Percentiles rank a stretch among this genome's conserved stretches.
Evolutionary conservation across 2,329 filamentous ascomycete species (phyloP).

Genomic region (Phialocephala sp.): DNA sequence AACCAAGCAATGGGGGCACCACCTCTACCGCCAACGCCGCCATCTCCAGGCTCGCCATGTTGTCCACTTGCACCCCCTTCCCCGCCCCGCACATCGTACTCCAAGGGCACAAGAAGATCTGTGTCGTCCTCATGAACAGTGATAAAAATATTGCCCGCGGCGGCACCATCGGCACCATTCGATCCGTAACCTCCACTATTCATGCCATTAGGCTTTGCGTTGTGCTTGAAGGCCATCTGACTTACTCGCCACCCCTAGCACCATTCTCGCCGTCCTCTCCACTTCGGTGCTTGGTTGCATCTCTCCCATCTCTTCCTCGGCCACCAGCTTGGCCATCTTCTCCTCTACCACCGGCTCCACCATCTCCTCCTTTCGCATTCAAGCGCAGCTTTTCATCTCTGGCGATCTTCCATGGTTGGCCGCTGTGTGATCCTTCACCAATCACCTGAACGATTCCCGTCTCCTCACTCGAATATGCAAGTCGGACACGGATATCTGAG

Average conservation of each 20-base stretch:
- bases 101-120: constrained; percentile 14
- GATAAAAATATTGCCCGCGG: constrained; percentile 11
- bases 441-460: constrained; percentile 6
- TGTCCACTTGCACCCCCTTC: constrained; percentile 13
- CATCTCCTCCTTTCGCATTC: constrained; percentile 18
- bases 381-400: constrained; percentile 17
- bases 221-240: background rate
- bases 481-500: constrained; percentile 15
- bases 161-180: constrained; percentile 15
- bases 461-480: constrained; percentile 14
- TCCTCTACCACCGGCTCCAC: constrained; percentile 15
- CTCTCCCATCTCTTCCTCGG: constrained; percentile 15
- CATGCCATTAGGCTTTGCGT: background rate
- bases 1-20: background rate
- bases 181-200: constrained; percentile 18
- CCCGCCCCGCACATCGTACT: constrained; percentile 15
- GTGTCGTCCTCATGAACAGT: constrained; percentile 16
- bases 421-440: constrained; percentile 11
- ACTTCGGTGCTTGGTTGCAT: constrained; percentile 14
- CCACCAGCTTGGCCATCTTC: constrained; percentile 19
- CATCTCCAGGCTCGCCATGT: constrained; percentile 18
- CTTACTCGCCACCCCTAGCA: constrained; percentile 18
- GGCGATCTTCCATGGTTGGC: constrained; percentile 16
- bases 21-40: constrained; percentile 18
- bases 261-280: constrained; percentile 15